These are phyloP conservation scores for Pseudopediastrum boryanum DNA, from an alignment of 139 green algal genomes.

Conservation along the genomic window DNA sequence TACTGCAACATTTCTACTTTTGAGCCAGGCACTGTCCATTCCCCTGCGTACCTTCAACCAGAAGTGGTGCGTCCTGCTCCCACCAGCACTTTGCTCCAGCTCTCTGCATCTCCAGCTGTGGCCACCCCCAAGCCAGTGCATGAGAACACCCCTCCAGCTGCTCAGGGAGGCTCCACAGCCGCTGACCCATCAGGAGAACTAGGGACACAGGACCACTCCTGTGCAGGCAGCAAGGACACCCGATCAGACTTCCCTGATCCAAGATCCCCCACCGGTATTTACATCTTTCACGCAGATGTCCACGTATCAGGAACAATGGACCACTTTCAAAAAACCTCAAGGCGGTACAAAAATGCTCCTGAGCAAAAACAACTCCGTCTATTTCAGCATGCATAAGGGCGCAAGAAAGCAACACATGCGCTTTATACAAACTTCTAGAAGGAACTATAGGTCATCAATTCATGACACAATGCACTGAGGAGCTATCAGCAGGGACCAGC, in stretches of 20 bases:
- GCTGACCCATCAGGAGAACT: slow-evolving; percentile 71
- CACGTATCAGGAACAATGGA: neutral
- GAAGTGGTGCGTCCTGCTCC: slow-evolving; percentile 1
- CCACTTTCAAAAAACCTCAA: neutral
- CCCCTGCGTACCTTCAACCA: slow-evolving; percentile 24
- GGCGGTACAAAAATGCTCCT: neutral
- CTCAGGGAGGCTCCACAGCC: slow-evolving; percentile 61
- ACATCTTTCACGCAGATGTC: too few relatives aligned
- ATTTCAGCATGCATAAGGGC: neutral
- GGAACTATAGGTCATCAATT: too few relatives aligned
- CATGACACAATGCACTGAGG: too few relatives aligned
- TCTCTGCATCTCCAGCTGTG: slow-evolving; percentile 47
- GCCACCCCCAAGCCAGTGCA: slow-evolving; percentile 77
- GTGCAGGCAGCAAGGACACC: neutral
- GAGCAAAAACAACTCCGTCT: neutral
- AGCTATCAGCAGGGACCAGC: too few relatives aligned
- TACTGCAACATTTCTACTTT: neutral
- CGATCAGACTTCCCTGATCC: neutral
- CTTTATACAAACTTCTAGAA: too few relatives aligned
- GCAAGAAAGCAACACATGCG: too few relatives aligned
- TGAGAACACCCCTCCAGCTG: slow-evolving; percentile 54
- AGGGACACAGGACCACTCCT: slow-evolving; percentile 64
- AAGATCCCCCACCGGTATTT: neutral
- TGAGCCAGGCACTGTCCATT: neutral
- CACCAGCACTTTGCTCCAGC: neutral